These are phyloP conservation scores for Ogataea henricii DNA, from an alignment of 805 yeast genomes.

Conservation along the genomic window DNA sequence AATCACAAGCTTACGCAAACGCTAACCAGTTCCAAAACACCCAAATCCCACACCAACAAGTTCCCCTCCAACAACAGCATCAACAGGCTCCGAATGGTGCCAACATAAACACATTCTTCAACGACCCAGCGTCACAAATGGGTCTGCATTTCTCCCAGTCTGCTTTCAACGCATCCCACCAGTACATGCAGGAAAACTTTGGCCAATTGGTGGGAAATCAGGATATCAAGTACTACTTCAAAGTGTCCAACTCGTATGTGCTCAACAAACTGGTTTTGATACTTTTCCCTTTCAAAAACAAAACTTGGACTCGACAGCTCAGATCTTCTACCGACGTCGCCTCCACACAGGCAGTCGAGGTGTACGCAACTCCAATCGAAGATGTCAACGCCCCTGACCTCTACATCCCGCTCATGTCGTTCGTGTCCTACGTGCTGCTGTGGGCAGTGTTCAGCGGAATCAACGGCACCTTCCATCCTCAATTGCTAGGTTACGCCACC, in stretches of 20 bases:
- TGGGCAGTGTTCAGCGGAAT: constrained; percentile 86
- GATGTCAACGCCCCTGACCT: constrained; percentile 96
- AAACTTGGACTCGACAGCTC: constrained; percentile 72
- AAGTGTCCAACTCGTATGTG: constrained; percentile 88
- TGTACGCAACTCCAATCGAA: constrained; percentile 73
- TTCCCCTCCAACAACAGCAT: constrained; percentile 11
- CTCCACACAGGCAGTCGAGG: constrained; percentile 35
- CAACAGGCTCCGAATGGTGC: constrained; percentile 21
- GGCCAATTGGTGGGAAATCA: constrained; percentile 50
- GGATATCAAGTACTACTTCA: constrained; percentile 82
- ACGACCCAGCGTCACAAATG: constrained; percentile 78
- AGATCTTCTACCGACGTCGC: constrained; percentile 40
- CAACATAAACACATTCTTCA: constrained; percentile 49
- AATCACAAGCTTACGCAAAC: constrained; percentile 17
- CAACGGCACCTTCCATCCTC: constrained; percentile 89
- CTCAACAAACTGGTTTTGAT: constrained; percentile 69
- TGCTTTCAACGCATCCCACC: constrained; percentile 80
- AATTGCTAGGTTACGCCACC: constrained; percentile 82
- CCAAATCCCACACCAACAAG: constrained; percentile 29
- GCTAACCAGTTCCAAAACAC: constrained; percentile 28
- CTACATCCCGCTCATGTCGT: constrained; percentile 93
- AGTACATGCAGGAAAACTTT: constrained; percentile 73
- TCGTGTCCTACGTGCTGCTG: constrained; percentile 79
- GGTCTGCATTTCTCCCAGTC: constrained; percentile 87
- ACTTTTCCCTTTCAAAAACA: constrained; percentile 82